Base-by-base conservation (phyloP, 2,329 filamentous ascomycete genomes). In the Dactylellina haptotyla region DNA sequence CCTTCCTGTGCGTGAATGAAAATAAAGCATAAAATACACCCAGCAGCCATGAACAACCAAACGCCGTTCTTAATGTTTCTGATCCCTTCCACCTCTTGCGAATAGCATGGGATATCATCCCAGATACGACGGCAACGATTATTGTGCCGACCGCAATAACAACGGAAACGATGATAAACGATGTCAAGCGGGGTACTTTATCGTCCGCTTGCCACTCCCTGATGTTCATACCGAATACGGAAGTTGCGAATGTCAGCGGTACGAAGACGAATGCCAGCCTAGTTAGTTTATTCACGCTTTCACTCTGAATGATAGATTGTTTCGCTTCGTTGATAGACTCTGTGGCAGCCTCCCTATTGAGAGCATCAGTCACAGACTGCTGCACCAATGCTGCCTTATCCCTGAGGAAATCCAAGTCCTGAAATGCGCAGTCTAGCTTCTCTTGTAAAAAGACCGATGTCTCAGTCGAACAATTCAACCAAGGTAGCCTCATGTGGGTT, bases 201-300 rank as follows among this genome's bases (percentile, higher is more conserved):
- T 73, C 70, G 28, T 75, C 70, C 2, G 48, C 73, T 39, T 75
- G 67, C 62, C 75, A 75, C 41, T 75, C 75, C 16, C 63, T 54
- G 8, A 84, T 78, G 37, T 84, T 81, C 82, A 83, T 84, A 0
- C 81, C 80, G 66, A 84, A 84, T 3, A 83, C 37, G 1, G 80
- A 80, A 0, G 82, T 79, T 28, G 82, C 79, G 46, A 84, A 83
- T 0, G 80, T 81, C 0, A 84, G 63, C 0, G 82, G 83, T 4
- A 84, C 79, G 48, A 83, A 84, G 53, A 84, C 79, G 58, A 84
- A 84, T 0, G 83, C 83, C 0, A 83, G 77, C 23, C 82, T 79
- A 0, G 82, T 84, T 1, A 84, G 75, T 54, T 80, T 80, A 4
- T 76, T 79, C 6, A 81, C 77, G 14, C 75, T 76, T n/a, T 80